Base-by-base conservation (phyloP, 2,329 filamentous ascomycete genomes). In the Ophiostoma piceae region DNA sequence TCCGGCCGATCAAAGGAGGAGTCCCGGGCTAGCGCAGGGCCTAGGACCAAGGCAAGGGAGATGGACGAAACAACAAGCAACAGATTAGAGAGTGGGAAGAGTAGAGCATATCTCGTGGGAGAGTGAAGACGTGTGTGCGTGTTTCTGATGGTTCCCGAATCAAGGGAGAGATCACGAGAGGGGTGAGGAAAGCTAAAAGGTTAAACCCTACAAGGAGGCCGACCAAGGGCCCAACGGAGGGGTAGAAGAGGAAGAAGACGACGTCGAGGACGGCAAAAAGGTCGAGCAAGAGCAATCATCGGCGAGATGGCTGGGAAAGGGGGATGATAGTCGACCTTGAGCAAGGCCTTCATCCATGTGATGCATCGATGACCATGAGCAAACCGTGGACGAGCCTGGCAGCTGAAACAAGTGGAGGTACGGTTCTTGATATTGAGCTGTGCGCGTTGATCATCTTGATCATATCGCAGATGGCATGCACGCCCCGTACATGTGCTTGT, bases 1-100 rank as follows among this genome's bases (percentile, higher is more conserved):
- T 65, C 62, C n/a, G 35, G 35, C 62, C 62, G 62, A 65, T 65
- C 62, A 65, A 16, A 64, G 60, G 32, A 65, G 62, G 35, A 65
- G 62, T 65, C n/a, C 32, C 62, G 62, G 35, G 62, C 35, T 65
- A 65, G 32, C 35, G 32, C 60, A 64, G 32, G 60, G 60, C 32
- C 60, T 57, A 57, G 51, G 57, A 62, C 57, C 57, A 62, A 65
- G 35, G 62, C 32, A 39, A 65, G 62, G 62, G 62, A 39, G 62
- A 41, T 22, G 51, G 51, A 26, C 51, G 51, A 57, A 57, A 57
- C 51, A 57, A 57, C 51, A 57, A 57, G 51, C n/a, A 26, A 26
- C n/a, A 41, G 39, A 41, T 11, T 41, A 41, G 51, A 57, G 3
- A 41, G 35, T 35, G 35, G 19, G 3, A 22, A 26, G 8, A n/a